These are phyloP conservation scores for Trichaptum fuscoviolaceum DNA, from an alignment of 768 basidiomycete species.

Conservation along the genomic window DNA sequence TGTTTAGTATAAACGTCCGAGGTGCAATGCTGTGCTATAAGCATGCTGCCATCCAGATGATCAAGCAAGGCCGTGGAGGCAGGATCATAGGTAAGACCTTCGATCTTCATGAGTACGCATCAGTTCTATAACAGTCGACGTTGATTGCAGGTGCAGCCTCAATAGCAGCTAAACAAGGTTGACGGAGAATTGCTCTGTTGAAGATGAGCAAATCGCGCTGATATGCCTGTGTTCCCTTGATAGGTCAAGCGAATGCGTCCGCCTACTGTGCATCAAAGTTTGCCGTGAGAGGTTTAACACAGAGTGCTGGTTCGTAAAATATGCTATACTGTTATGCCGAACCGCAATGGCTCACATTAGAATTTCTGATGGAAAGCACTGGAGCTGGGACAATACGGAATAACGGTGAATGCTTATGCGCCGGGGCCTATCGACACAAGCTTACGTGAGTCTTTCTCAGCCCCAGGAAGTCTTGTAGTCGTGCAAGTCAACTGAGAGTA, in stretches of 20 bases:
- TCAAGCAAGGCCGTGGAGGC: conserved; percentile 12
- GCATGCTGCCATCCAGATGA: conserved; percentile 12
- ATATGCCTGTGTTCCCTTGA: neutral
- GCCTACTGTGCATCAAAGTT: conserved; percentile 18
- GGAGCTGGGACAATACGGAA: conserved; percentile 19
- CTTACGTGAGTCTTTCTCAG: conserved; percentile 10
- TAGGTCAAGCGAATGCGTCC: neutral
- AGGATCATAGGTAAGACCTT: conserved; percentile 10
- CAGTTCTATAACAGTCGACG: neutral
- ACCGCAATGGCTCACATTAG: conserved; percentile 1
- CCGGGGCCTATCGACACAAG: conserved; percentile 17
- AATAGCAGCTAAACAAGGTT: neutral
- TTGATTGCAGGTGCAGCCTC: conserved; percentile 9
- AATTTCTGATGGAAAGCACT: conserved; percentile 15
- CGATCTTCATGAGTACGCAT: neutral
- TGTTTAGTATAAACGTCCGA: conserved; percentile 9
- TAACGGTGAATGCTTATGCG: conserved; percentile 24
- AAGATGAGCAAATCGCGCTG: conserved; percentile 9
- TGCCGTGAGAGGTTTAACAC: conserved; percentile 21
- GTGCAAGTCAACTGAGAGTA: conserved; percentile 3
- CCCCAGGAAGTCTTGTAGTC: too few relatives aligned
- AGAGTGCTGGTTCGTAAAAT: conserved; percentile 15
- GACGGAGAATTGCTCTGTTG: neutral
- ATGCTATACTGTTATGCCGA: neutral
- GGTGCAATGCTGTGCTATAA: conserved; percentile 10